Percentiles rank a stretch among this genome's conserved stretches.
These are phyloP conservation scores for Cordyceps militaris DNA, from an alignment of 2,329 filamentous ascomycete genomes.

Conservation along the genomic window DNA sequence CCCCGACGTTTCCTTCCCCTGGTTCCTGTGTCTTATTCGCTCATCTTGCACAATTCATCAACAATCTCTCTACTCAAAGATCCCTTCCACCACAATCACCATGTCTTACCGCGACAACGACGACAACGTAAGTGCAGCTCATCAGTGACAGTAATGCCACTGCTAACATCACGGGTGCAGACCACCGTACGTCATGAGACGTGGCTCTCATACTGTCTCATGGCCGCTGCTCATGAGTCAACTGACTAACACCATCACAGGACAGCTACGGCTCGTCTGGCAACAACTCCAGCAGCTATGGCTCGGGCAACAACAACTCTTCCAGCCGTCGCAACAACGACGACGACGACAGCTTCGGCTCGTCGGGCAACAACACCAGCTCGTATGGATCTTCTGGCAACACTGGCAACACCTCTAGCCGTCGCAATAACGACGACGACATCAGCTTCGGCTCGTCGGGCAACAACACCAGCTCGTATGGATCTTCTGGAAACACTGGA, in stretches of 20 bases:
- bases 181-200: conserved; percentile 18
- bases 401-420: conserved; percentile 16
- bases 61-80: not conserved
- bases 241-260: not conserved
- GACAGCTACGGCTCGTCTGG: conserved; percentile 15
- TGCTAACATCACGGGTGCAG: conserved; percentile 21
- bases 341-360: conserved; percentile 18
- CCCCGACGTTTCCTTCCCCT: not conserved
- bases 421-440: conserved; percentile 13
- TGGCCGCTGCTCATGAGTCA: not conserved
- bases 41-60: not conserved
- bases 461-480: conserved; percentile 17
- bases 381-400: conserved; percentile 14
- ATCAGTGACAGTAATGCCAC: not conserved
- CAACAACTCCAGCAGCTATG: not conserved
- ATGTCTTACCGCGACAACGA: conserved; percentile 44
- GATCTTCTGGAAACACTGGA: conserved; percentile 15
- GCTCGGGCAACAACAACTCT: conserved; percentile 7
- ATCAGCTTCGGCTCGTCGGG: conserved; percentile 19
- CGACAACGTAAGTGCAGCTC: conserved; percentile 23
- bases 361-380: conserved; percentile 14
- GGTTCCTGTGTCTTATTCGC: not conserved
- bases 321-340: conserved; percentile 16
- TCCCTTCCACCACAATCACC: conserved; percentile 15
- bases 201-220: not conserved